These are phyloP conservation scores for Barnettozyma sp. DNA, from an alignment of 805 yeast genomes.

Conservation along the genomic window DNA sequence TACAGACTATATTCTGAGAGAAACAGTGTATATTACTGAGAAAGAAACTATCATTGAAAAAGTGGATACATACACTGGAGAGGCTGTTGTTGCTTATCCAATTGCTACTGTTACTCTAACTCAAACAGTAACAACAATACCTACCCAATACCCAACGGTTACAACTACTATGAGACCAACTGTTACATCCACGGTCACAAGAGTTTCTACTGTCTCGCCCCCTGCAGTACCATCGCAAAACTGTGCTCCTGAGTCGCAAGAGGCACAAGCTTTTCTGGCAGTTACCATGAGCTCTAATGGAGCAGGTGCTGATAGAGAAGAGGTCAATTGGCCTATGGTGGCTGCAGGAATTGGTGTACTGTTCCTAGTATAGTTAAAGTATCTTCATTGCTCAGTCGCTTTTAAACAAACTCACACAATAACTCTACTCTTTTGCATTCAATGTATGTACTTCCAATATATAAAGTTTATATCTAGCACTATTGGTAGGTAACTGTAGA, in stretches of 20 bases:
- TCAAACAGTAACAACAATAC: constrained; percentile 5
- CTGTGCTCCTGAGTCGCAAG: constrained; percentile 2
- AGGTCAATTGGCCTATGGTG: constrained; percentile 7
- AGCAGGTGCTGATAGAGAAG: constrained; percentile 4
- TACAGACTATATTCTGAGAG: constrained; percentile 13
- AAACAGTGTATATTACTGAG: constrained; percentile 12
- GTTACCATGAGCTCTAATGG: constrained; percentile 1
- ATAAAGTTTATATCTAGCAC: too few relatives aligned
- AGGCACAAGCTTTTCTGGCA: neutral
- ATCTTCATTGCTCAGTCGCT: too few relatives aligned
- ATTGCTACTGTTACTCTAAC: constrained; percentile 16
- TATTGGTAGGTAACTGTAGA: too few relatives aligned
- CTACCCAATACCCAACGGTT: neutral
- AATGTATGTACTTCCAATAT: too few relatives aligned
- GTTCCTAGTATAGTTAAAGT: neutral
- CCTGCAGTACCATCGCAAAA: constrained; percentile 5
- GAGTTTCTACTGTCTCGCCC: neutral
- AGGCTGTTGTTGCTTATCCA: constrained; percentile 12
- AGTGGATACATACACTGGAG: constrained; percentile 14
- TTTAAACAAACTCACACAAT: too few relatives aligned
- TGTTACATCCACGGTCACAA: constrained; percentile 3
- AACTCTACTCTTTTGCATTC: too few relatives aligned
- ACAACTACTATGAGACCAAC: constrained; percentile 1
- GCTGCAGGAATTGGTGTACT: constrained; percentile 4
- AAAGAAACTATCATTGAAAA: constrained; percentile 10